Base-by-base conservation (phyloP, 2,329 filamentous ascomycete species). In the Aspergillus udagawae region DNA sequence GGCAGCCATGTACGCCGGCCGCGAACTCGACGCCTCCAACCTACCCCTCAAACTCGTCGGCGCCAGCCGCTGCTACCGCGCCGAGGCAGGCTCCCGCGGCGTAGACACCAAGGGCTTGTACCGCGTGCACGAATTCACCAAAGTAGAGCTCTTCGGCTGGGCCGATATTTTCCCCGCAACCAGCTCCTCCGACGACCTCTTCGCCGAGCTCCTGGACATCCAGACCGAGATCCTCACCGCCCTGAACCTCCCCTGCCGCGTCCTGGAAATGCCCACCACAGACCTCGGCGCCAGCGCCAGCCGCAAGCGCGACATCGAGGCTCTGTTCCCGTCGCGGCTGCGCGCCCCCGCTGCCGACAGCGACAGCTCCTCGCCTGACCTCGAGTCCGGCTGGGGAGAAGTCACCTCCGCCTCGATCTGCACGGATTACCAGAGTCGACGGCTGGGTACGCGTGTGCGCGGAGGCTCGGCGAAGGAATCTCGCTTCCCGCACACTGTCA, bases 131-230 rank as follows among this genome's bases (percentile, higher is more conserved):
- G 94, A 99, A 75, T 99, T 99, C 76, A 96, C 92, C 28, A 99
- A 99, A 73, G 93, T 99, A 0, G 94, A 99, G 75, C 87, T 99
- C 81, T 97, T 99, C 71, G 92, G 89, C 0, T 99, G 94, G 94
- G 89, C 91, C 4, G 67, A 82, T 29, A 71, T 66, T 38, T 85
- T 90, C 1, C 80, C 85, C 17, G 49, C 51, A 41, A 56, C 42
- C 49, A 61, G 52, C 47, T 72, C 63, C 5, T 75, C 70, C 12
- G 63, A 76, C 64, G 49, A 75, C 73, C 44, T 93, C 12, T 96
- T 96, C 72, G 80, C 90, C 52, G 92, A 97, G 74, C 91, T 99
- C 80, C 79, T 97, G 52, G 83, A 85, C 59, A 88, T 97, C 53
- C 94, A 99, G 76, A 89, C 84, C 2, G 89, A 94, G 70, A 92